These are phyloP conservation scores for Ceratocystis cubensis DNA, from an alignment of 2,329 filamentous ascomycete species.

Conservation along the genomic window DNA sequence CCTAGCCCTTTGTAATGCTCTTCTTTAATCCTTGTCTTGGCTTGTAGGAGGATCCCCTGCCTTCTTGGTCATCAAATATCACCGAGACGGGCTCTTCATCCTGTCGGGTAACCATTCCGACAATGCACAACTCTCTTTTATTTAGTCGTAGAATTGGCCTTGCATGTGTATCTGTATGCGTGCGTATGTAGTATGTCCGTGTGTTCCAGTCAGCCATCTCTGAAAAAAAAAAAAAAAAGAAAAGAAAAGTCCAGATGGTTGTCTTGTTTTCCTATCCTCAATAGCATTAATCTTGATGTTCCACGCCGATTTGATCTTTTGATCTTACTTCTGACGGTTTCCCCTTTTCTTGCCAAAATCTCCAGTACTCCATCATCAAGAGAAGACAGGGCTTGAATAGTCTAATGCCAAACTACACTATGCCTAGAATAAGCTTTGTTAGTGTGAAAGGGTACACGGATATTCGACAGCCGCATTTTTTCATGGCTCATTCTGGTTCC, in stretches of 20 bases:
- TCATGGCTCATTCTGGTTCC: not conserved
- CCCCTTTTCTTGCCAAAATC: no score
- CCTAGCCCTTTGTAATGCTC: not conserved
- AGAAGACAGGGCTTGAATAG: not conserved
- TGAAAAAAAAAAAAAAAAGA: no score
- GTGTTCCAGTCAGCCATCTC: not conserved
- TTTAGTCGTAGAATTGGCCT: not conserved
- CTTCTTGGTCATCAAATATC: not conserved
- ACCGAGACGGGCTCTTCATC: not conserved
- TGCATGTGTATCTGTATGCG: not conserved
- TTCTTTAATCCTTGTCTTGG: not conserved
- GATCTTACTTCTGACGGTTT: no score
- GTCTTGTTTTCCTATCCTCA: no score
- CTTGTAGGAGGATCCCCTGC: not conserved
- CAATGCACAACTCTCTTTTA: not conserved
- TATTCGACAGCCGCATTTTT: not conserved
- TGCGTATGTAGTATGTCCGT: not conserved
- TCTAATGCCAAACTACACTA: not conserved
- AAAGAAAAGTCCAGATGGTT: no score
- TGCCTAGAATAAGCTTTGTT: not conserved
- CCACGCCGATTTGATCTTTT: no score
- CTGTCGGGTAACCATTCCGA: not conserved
- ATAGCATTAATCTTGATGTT: no score
- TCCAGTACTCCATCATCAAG: no score
- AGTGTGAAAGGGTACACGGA: not conserved